Base-by-base conservation (phyloP, 2,329 filamentous ascomycete species). In the Penicillium sp. region DNA sequence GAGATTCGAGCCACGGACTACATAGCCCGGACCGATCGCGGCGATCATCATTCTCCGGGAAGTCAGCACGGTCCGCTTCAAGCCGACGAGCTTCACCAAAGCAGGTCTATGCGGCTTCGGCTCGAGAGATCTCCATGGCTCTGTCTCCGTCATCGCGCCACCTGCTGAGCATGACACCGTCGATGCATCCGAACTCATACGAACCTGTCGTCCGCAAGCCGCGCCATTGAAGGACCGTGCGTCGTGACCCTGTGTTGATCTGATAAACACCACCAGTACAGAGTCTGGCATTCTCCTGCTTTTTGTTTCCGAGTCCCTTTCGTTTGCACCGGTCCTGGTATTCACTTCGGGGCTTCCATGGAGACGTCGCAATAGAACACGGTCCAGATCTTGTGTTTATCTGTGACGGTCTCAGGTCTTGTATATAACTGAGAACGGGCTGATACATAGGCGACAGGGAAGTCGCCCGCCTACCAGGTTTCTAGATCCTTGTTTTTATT, bases 91-190 rank as follows among this genome's bases (percentile, higher is more conserved):
- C 7, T 32, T 60, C 54, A 5, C 50, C 56, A 5, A 58, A 55
- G 37, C 49, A 57, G 49, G 46, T 37, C 15, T 44, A 50, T 42
- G 18, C 39, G 7, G 37, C 52, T 15, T 54, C 52, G 27, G 50
- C 54, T 38, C 47, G 52, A 24, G 56, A 61, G n/a, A 33, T 57
- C 13, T 58, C 57, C 12, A 56, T 58, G 52, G 56, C 58, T 8
- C 33, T 60, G 32, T 56, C 58, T 13, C 57, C 57, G 3, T 58
- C 58, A 0, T 61, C 59, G 25, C 58, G 53, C 29, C 58, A 61
- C 39, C 25, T 53, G n/a, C 57, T 62, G n/a, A 59, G 48, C 25
- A 62, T 62, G 59, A 62, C 59, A 7, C 52, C 55, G 12, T 52
- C 49, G 6, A 23, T 52, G 8, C 37, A 57, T 7, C 47, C 54